Base-by-base conservation (phyloP, 2,329 filamentous ascomycete species). In the Periconia macrospinosa region DNA sequence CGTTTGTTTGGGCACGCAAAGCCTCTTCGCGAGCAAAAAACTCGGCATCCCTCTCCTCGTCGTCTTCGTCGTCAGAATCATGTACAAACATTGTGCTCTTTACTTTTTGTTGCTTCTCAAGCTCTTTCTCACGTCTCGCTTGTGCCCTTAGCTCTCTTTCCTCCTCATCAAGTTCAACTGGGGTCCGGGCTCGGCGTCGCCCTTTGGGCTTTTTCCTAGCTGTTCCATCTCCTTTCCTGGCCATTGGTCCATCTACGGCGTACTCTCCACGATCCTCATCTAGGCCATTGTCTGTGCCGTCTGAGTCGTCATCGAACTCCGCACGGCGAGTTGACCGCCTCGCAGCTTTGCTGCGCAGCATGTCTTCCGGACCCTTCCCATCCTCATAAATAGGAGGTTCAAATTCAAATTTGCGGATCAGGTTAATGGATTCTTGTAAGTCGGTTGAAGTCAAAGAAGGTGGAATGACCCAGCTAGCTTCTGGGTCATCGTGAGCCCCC, bases 31-130 rank as follows among this genome's bases (percentile, higher is more conserved):
- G 81, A 2, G 82, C 86, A 73, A 93, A 97, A 75, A 97, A 97
- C 18, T 83, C 85, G 19, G 70, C 78, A 73, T 90, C 84, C 52
- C 85, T 83, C 45, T 92, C 91, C 33, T 83, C 86, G 66, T 96
- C 91, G 59, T 96, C 92, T 62, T 96, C 92, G 49, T 97, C 94
- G 69, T 97, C 94, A 61, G 89, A 91, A 37, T 88, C 86, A 53
- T 88, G 84, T 47, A 99, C 89, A 65, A 86, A 93, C 40, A 93
- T 75, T 20, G 87, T 86, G 65, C 90, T 95, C 79, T 97, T 97
- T 76, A 94, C 89, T 69, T 88, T 89, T 30, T 80, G 79, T 46
- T 86, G 82, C 74, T 92, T 92, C 66, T 92, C 91, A n/a, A 84
- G 77, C 60, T 96, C 87, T 60, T 84, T 88, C 49, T 86, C 80